Evolutionary conservation across 192 early-diverging fungal genomes (phyloP).

Genomic region (Funneliformis geosporum): DNA sequence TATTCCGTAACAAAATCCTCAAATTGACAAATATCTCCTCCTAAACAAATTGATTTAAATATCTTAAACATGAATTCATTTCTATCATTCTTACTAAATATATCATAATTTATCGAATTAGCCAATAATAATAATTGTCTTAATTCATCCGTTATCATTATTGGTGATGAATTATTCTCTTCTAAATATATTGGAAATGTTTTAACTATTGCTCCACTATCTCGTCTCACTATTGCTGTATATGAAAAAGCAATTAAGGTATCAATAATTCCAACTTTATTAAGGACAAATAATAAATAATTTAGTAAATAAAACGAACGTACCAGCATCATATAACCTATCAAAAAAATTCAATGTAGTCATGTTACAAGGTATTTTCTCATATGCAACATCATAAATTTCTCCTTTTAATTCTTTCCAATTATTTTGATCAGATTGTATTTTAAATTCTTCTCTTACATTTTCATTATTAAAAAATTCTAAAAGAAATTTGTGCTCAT

Average conservation of each 20-base stretch:
- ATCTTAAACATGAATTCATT: constrained; percentile 1
- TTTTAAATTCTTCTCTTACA: background rate
- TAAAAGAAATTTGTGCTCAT: background rate
- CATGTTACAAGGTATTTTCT: background rate
- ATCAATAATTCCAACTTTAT: background rate
- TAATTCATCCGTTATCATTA: background rate
- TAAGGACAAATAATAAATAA: background rate
- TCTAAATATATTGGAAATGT: background rate
- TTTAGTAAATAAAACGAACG: background rate
- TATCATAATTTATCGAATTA: background rate
- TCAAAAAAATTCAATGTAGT: constrained; percentile 2
- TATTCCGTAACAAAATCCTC: background rate
- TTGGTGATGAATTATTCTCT: background rate
- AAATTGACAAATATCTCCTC: constrained; percentile 6
- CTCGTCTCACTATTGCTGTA: background rate
- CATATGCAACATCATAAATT: background rate
- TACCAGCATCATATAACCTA: constrained; percentile 2
- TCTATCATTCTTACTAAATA: background rate
- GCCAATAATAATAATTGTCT: background rate
- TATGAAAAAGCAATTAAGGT: background rate
- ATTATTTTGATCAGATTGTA: background rate
- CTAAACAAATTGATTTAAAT: background rate
- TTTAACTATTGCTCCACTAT: background rate
- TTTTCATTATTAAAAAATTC: background rate
- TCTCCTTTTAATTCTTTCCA: background rate